Evolutionary conservation across 768 basidiomycete genomes (phyloP).

Genomic region (Agaricus blazei): DNA sequence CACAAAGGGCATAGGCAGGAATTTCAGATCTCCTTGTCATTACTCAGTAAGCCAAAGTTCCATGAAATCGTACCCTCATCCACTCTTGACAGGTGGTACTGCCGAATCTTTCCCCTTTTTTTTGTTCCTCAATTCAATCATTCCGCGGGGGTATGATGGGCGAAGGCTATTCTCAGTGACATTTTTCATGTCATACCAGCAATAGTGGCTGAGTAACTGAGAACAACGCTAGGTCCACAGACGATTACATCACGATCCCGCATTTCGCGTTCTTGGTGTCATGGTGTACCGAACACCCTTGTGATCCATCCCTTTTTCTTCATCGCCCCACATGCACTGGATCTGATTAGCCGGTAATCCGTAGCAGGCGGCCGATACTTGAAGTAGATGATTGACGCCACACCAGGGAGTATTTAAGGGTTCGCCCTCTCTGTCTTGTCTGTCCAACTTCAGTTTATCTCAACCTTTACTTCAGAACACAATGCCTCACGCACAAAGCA

Average conservation of each 20-base stretch:
- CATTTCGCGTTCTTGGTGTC: not conserved
- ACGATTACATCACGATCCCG: not conserved
- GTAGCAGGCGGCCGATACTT: not conserved
- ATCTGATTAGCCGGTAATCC: not conserved
- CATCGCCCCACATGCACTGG: not conserved
- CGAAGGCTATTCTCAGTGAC: not conserved
- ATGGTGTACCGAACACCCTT: not conserved
- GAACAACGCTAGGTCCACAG: not conserved
- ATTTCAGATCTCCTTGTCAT: not conserved
- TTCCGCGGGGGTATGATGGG: not conserved
- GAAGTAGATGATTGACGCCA: not conserved
- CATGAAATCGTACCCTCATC: not conserved
- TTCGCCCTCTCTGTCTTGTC: not conserved
- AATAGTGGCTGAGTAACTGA: not conserved
- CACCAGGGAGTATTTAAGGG: not conserved
- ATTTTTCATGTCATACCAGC: not conserved
- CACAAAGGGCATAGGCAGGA: not conserved
- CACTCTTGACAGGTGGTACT: not conserved
- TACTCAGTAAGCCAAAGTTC: not conserved
- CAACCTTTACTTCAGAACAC: not conserved
- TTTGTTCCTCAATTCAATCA: not conserved
- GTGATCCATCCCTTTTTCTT: not conserved
- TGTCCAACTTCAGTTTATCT: not conserved
- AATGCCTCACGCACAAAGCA: not conserved
- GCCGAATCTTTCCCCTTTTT: not conserved